phyloP scores from a whole-genome alignment of 2,329 filamentous ascomycete species.

The Onygenales sp. region DNA sequence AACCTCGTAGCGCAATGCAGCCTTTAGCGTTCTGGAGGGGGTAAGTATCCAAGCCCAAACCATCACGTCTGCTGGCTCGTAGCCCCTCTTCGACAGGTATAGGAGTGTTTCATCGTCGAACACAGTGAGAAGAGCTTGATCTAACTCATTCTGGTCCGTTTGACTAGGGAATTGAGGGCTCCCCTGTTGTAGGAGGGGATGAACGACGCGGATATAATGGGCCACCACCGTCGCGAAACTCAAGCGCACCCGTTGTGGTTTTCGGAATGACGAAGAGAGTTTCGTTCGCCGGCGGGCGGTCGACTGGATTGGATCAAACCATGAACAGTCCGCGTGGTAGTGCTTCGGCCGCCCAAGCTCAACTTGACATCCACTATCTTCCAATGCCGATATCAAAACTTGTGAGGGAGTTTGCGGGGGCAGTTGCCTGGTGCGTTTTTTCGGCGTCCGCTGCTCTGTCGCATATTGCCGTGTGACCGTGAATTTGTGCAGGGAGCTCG shows the following conservation, averaged over 20 bases:
- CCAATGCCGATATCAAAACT: constrained; percentile 7
- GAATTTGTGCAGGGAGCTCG: neutral
- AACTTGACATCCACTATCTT: constrained; percentile 4
- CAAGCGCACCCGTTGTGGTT: neutral
- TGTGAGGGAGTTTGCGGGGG: constrained; percentile 6
- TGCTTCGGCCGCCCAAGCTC: constrained; percentile 1
- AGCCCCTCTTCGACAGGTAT: constrained; percentile 24
- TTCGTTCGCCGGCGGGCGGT: neutral
- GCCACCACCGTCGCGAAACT: constrained; percentile 22
- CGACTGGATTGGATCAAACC: constrained; percentile 1
- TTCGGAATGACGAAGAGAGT: neutral
- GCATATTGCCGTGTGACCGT: neutral
- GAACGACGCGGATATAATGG: constrained; percentile 28
- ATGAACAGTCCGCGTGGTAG: constrained; percentile 6
- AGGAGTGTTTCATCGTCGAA: constrained; percentile 21
- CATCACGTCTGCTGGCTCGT: constrained; percentile 31
- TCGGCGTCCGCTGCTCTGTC: neutral
- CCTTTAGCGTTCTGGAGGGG: constrained; percentile 23
- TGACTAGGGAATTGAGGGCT: neutral
- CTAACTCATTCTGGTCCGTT: constrained; percentile 9
- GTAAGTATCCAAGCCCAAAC: constrained; percentile 40
- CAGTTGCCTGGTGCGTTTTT: neutral
- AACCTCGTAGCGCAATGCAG: constrained; percentile 27
- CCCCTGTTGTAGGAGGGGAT: constrained; percentile 17
- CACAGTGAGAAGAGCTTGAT: constrained; percentile 21